phyloP scores from a whole-genome alignment of 768 basidiomycete species.

The Termitomyces sp. region DNA sequence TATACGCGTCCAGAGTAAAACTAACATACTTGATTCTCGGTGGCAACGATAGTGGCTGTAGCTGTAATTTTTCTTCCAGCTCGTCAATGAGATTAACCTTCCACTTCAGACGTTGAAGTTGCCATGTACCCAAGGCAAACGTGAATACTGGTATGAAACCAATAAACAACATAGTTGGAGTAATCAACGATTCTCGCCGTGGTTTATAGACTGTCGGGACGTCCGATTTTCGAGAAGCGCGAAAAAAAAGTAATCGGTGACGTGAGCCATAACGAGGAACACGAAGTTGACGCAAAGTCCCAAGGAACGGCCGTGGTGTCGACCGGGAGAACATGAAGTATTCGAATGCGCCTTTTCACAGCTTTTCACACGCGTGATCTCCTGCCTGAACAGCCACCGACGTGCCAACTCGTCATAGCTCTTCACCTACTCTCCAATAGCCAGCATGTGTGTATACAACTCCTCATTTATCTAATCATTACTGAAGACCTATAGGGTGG shows the following conservation, averaged over 20 bases:
- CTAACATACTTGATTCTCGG: conserved; percentile 77
- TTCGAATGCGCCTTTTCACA: conserved; percentile 14
- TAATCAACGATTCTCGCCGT: conserved; percentile 60
- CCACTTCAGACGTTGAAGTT: conserved; percentile 91
- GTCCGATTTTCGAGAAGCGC: conserved; percentile 22
- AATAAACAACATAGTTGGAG: conserved; percentile 69
- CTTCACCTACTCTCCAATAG: conserved; percentile 2
- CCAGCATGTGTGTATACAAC: conserved; percentile 16
- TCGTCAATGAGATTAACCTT: conserved; percentile 93
- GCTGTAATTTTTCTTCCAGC: conserved; percentile 83
- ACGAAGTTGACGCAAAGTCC: not conserved
- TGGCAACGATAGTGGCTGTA: conserved; percentile 77
- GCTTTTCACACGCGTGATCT: conserved; percentile 19
- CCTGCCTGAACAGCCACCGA: conserved; percentile 5
- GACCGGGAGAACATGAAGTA: conserved; percentile 16
- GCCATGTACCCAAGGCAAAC: conserved; percentile 90
- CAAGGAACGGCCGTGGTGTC: conserved; percentile 7
- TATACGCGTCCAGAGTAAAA: conserved; percentile 1
- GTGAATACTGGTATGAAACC: conserved; percentile 90
- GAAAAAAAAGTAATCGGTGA: conserved; percentile 10
- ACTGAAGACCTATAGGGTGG: conserved; percentile 34
- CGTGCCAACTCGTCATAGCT: conserved; percentile 2
- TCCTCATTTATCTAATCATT: not conserved
- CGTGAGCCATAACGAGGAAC: conserved; percentile 3
- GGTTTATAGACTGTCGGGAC: conserved; percentile 54